phyloP scores from a whole-genome alignment of 495 filamentous ascomycete genomes.

The Aspergillus hancockii region DNA sequence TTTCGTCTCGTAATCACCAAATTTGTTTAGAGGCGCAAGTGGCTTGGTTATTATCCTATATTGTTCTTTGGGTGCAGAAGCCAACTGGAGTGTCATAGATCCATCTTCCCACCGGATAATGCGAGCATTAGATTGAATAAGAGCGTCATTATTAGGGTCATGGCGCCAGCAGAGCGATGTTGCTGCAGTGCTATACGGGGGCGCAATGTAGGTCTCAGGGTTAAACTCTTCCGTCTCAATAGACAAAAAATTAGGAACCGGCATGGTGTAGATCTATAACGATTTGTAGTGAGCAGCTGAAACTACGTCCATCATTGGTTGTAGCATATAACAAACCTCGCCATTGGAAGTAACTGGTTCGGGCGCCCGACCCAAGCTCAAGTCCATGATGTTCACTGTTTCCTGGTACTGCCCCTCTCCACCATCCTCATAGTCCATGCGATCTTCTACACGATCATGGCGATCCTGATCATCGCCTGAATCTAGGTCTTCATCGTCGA shows the following conservation, averaged over 20 bases:
- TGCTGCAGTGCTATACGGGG: slow-evolving; percentile 64
- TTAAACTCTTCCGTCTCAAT: slow-evolving; percentile 75
- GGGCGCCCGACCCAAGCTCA: slow-evolving; percentile 63
- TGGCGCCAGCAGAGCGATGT: slow-evolving; percentile 71
- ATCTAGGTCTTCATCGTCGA: slow-evolving; percentile 75
- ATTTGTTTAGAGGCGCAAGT: slow-evolving; percentile 68
- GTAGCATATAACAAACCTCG: slow-evolving; percentile 39
- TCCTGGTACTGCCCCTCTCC: slow-evolving; percentile 51
- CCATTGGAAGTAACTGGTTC: slow-evolving; percentile 72
- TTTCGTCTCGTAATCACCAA: slow-evolving; percentile 62
- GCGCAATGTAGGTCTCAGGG: slow-evolving; percentile 67
- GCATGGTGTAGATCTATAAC: slow-evolving; percentile 71
- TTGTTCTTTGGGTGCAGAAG: slow-evolving; percentile 70
- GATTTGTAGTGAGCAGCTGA: slow-evolving; percentile 8
- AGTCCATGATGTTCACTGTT: slow-evolving; percentile 55
- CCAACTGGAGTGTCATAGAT: slow-evolving; percentile 76
- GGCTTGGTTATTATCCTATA: slow-evolving; percentile 76
- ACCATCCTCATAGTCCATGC: slow-evolving; percentile 49
- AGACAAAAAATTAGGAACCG: slow-evolving; percentile 76
- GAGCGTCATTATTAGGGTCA: slow-evolving; percentile 57
- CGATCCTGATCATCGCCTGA: slow-evolving; percentile 75
- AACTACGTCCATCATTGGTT: neutral
- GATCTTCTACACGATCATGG: slow-evolving; percentile 48
- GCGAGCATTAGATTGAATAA: slow-evolving; percentile 73
- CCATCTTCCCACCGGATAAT: slow-evolving; percentile 84